phyloP scores from a whole-genome alignment of 306 rosid species.

The Vigna nakashimae region DNA sequence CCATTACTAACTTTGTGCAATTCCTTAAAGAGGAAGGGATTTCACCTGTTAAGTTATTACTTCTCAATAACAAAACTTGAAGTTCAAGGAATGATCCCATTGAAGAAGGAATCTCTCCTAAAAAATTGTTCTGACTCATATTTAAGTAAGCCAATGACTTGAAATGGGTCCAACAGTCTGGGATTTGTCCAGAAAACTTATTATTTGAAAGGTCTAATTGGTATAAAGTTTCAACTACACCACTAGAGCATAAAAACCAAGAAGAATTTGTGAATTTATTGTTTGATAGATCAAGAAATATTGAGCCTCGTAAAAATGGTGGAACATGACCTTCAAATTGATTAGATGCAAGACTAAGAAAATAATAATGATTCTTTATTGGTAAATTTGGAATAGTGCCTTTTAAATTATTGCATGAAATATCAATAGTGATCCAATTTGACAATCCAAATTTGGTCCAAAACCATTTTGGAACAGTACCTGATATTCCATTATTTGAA shows the following conservation, averaged over 20 bases:
- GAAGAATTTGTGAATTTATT: not conserved
- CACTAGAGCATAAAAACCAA: not conserved
- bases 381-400: slow-evolving; percentile 30
- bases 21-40: not conserved
- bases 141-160: slow-evolving; percentile 6
- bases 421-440: rapidly evolving
- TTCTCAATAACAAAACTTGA: slow-evolving; percentile 5
- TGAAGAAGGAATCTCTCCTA: slow-evolving; percentile 15
- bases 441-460: not conserved
- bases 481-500: not conserved
- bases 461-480: slow-evolving; percentile 23
- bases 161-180: slow-evolving; percentile 3
- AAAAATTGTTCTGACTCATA: slow-evolving; percentile 15
- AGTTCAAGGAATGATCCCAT: slow-evolving; percentile 33
- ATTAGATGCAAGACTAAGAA: not conserved
- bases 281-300: not conserved
- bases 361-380: not conserved
- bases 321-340: slow-evolving; percentile 34
- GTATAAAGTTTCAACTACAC: not conserved
- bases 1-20: slow-evolving; percentile 1
- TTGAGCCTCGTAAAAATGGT: not conserved
- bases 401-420: not conserved
- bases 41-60: slow-evolving; percentile 6
- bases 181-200: not conserved
- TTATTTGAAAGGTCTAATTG: slow-evolving; percentile 3